These are phyloP conservation scores for Margaritispora aquatica DNA, from an alignment of 495 filamentous ascomycete genomes.

Conservation along the genomic window DNA sequence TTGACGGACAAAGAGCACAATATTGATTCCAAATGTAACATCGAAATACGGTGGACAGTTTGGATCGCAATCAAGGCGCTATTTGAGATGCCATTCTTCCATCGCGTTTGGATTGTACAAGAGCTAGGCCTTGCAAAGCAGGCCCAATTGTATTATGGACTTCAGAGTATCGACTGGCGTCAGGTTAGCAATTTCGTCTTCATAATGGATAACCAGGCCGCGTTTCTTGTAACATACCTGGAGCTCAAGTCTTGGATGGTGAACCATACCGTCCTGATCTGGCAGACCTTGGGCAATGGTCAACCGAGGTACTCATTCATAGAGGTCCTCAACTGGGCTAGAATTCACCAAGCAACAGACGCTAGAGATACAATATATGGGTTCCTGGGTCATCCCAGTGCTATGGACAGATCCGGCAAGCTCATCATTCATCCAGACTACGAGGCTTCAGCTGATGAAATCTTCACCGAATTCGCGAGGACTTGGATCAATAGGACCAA, in stretches of 20 bases:
- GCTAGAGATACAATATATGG: background rate
- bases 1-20: background rate
- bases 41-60: background rate
- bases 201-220: background rate
- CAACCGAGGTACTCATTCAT: background rate
- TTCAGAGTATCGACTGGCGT: background rate
- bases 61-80: background rate
- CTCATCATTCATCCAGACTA: background rate
- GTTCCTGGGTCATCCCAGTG: background rate
- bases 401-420: background rate
- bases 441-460: background rate
- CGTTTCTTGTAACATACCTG: background rate
- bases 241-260: background rate
- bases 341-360: conserved; percentile 1
- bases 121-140: background rate
- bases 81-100: background rate
- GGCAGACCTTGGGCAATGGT: background rate
- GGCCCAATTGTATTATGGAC: background rate
- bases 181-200: background rate
- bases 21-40: background rate
- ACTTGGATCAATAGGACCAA: background rate
- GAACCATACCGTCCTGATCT: background rate
- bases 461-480: background rate
- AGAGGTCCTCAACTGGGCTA: background rate
- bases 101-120: conserved; percentile 1